phyloP scores from a whole-genome alignment of 257 asterid genomes.

The Parsonsia alboflavescens region DNA sequence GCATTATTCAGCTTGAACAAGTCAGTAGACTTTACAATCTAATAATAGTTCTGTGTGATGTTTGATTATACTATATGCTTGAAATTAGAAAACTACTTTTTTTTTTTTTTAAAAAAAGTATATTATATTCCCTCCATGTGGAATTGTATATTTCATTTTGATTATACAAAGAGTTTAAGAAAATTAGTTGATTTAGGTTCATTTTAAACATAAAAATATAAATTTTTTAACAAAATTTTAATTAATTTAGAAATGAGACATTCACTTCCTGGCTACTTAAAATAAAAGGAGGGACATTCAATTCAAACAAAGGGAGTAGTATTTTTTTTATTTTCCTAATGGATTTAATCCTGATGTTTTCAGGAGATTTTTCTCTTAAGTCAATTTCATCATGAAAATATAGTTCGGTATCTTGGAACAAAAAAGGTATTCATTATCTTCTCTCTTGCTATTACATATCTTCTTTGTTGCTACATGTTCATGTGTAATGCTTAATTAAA shows the following conservation, averaged over 20 bases:
- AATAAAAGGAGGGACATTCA: too few relatives aligned
- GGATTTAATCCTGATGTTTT: constrained; percentile 11
- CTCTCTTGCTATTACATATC: background rate
- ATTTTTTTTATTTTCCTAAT: background rate
- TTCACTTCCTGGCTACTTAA: too few relatives aligned
- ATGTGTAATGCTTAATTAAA: background rate
- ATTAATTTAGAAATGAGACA: too few relatives aligned
- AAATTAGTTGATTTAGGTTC: too few relatives aligned
- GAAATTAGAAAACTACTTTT: background rate
- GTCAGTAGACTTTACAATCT: constrained; percentile 21
- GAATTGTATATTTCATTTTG: too few relatives aligned
- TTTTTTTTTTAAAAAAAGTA: too few relatives aligned
- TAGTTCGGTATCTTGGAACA: constrained; percentile 92
- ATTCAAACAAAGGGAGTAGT: too few relatives aligned
- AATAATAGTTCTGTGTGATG: background rate
- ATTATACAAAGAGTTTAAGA: too few relatives aligned
- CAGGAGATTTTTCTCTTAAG: constrained; percentile 95
- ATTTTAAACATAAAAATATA: too few relatives aligned
- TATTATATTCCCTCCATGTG: too few relatives aligned
- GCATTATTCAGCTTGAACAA: constrained; percentile 83
- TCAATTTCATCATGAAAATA: constrained; percentile 83
- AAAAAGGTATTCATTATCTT: constrained; percentile 47
- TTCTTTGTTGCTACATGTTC: background rate
- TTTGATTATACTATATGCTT: background rate
- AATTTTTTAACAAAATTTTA: too few relatives aligned